These are phyloP conservation scores for Metschnikowia orientalis DNA, from an alignment of 805 yeast species.

Conservation along the genomic window DNA sequence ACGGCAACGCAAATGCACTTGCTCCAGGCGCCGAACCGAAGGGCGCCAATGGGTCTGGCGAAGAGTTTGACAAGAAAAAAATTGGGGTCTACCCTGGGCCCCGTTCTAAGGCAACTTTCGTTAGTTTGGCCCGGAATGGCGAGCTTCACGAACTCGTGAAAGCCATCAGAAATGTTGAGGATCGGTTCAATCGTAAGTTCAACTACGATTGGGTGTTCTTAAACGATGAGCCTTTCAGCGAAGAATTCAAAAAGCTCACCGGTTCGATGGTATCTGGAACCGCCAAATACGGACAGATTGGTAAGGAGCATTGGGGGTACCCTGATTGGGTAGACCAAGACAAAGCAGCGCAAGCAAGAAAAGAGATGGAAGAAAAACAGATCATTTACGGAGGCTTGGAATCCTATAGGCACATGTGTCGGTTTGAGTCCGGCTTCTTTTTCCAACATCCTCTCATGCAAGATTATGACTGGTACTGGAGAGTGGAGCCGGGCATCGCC, in stretches of 20 bases:
- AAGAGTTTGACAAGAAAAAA: not conserved
- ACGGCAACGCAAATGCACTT: not conserved
- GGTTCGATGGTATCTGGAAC: conserved; percentile 67
- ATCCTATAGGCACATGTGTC: conserved; percentile 88
- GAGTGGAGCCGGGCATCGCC: conserved; percentile 84
- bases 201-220: conserved; percentile 94
- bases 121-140: conserved; percentile 71
- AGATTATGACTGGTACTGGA: conserved; percentile 89
- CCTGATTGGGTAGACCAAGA: conserved; percentile 78
- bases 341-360: conserved; percentile 62
- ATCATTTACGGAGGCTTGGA: conserved; percentile 73
- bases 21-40: not conserved
- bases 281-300: conserved; percentile 74
- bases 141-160: conserved; percentile 59
- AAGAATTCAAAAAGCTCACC: conserved; percentile 72
- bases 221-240: conserved; percentile 80
- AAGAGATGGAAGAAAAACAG: conserved; percentile 48
- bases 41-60: not conserved
- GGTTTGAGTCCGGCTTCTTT: conserved; percentile 88
- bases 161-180: conserved; percentile 78
- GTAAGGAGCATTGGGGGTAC: conserved; percentile 82
- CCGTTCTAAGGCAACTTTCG: conserved; percentile 34
- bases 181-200: conserved; percentile 75
- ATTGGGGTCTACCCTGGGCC: conserved; percentile 8
- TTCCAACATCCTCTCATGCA: conserved; percentile 69